Base-by-base conservation (phyloP, 2,329 filamentous ascomycete genomes). In the Chrysosporium queenslandicum region DNA sequence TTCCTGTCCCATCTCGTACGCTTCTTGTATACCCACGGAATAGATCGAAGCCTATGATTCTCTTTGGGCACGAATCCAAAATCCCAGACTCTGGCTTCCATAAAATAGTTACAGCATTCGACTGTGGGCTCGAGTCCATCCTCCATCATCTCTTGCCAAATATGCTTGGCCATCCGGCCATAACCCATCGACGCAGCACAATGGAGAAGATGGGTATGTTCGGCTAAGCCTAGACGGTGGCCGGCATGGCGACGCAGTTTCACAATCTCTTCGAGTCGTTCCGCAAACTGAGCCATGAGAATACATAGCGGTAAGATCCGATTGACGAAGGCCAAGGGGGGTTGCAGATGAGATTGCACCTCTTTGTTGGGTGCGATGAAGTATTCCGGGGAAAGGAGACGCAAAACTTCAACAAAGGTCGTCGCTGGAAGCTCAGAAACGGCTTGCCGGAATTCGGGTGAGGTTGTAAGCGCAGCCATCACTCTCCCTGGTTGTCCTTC, bases 371-470 rank as follows among this genome's bases (percentile, higher is more conserved):
- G 68, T 21, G 68, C 64, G 37, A 79, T 58, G 55, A 78, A 75
- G 57, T 76, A 65, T 21, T 66, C 60, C 0, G 85, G 83, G 53
- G 86, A 80, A 7, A 89, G 66, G 4, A 75, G 72, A 30, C 76
- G 74, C 27, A 90, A 64, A 8, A 85, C 75, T 56, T 85, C 80
- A 1, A 80, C 79, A 60, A 88, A 82, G 0, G 75, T 75, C 1
- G 75, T 70, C 1, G 72, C 64, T 0, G 82, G 74, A 20, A 88
- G 27, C 39, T 55, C 25, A 53, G 43, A 20, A 50, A 62, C 59
- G 46, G 69, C 57, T 18, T 66, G 46, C 9, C 57, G 49, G 16
- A 57, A 57, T 55, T 63, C 68, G 40, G 59, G 59, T 48, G 64
- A 62, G 42, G 68, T 59, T 9, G 59, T 57, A 53, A 73, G 55